These are phyloP conservation scores for Cupressus sempervirens DNA, from an alignment of 75 land plant genomes.

Conservation along the genomic window DNA sequence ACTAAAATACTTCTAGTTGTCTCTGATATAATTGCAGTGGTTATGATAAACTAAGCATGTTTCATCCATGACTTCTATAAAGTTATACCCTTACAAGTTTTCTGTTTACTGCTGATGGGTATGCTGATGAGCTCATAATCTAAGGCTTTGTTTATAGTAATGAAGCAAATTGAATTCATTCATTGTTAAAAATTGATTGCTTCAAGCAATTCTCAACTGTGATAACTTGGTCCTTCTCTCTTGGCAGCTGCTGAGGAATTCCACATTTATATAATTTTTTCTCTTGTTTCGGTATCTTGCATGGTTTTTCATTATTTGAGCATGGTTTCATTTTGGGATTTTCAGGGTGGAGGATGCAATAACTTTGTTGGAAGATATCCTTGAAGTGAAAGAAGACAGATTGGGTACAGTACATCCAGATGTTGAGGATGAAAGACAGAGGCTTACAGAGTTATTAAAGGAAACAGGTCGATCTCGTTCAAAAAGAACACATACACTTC, in stretches of 20 bases:
- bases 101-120: neutral
- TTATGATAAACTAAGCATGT: neutral
- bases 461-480: slow-evolving; percentile 28
- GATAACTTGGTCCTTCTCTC: neutral
- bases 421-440: slow-evolving; percentile 31
- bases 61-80: neutral
- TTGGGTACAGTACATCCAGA: slow-evolving; percentile 50
- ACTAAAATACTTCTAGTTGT: no score
- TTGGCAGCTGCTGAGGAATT: neutral
- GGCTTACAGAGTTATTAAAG: slow-evolving; percentile 32
- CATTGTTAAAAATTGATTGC: neutral
- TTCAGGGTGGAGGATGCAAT: slow-evolving; percentile 43
- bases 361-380: slow-evolving; percentile 31
- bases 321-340: neutral
- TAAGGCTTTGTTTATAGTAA: neutral
- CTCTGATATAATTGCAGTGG: neutral
- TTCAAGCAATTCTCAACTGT: neutral
- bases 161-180: neutral
- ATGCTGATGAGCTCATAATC: neutral
- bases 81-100: neutral
- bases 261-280: neutral
- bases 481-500: slow-evolving; percentile 30
- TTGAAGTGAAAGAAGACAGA: slow-evolving; percentile 43
- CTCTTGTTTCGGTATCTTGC: neutral
- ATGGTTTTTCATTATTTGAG: neutral